Conservation (phyloP, 768 basidiomycete species). For the Termitomyces sp. region DNA sequence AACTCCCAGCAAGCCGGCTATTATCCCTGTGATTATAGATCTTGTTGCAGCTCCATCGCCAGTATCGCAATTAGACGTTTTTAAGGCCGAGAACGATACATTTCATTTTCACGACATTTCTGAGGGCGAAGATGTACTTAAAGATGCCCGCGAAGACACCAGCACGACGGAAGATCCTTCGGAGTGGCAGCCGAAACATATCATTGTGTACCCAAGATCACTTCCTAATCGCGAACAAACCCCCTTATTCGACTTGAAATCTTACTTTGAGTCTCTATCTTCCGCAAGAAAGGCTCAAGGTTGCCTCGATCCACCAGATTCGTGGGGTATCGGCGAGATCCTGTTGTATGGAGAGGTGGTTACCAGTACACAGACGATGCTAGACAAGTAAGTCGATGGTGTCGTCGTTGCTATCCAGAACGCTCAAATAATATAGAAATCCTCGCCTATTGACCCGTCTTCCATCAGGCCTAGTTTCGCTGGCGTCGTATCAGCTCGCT, state of each 20-base stretch:
- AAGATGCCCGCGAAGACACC: slow-evolving; percentile 21
- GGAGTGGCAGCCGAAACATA: slow-evolving; percentile 45
- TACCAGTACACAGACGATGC: slow-evolving; percentile 92
- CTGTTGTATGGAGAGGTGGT: slow-evolving; percentile 86
- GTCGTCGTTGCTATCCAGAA: background rate
- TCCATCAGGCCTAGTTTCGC: slow-evolving; percentile 73
- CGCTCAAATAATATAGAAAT: slow-evolving; percentile 51
- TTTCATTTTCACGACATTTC: slow-evolving; percentile 53
- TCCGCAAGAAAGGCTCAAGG: slow-evolving; percentile 26
- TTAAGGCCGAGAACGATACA: slow-evolving; percentile 69
- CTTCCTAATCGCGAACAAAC: slow-evolving; percentile 52
- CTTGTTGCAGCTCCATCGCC: slow-evolving; percentile 29
- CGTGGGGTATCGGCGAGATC: slow-evolving; percentile 70
- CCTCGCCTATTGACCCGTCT: slow-evolving; percentile 63
- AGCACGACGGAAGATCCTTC: slow-evolving; percentile 23
- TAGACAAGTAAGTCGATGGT: slow-evolving; percentile 71
- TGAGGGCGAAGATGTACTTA: slow-evolving; percentile 28
- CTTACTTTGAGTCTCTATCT: slow-evolving; percentile 57
- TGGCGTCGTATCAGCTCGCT: slow-evolving; percentile 84
- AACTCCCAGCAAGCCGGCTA: slow-evolving; percentile 34
- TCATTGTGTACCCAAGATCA: slow-evolving; percentile 50
- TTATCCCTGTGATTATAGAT: slow-evolving; percentile 37
- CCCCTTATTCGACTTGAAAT: slow-evolving; percentile 67
- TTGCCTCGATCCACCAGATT: slow-evolving; percentile 16
- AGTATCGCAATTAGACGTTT: slow-evolving; percentile 27